Base-by-base conservation (phyloP, 106 monocot genomes). In the Amphibolis antarctica region DNA sequence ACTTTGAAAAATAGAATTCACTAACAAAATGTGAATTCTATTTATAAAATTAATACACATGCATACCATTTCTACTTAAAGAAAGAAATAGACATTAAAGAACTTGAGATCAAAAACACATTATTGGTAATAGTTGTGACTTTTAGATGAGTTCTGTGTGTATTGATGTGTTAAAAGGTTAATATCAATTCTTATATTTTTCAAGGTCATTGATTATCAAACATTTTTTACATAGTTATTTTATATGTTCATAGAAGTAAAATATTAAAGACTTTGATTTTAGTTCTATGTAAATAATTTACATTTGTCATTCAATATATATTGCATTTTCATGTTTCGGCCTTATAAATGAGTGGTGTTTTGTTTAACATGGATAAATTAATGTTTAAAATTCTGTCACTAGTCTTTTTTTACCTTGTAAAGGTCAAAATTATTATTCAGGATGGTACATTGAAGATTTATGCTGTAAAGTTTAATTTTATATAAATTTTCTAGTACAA, bases 401-500 rank as follows among this genome's bases (percentile, higher is more conserved):
- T 17, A 54, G n/a, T n/a, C n/a, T n/a, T n/a, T n/a, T n/a, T n/a
- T n/a, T 30, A 20, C 0, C 23, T 82, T 55, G 23, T 49, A n/a
- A n/a, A 98, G 98, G 78, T 98, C 77, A 87, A 91, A 60, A 79
- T 98, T 80, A 91, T 91, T 50, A 70, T 98, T 60, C 74, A 91
- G 57, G 98, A 98, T 55, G 91, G 91, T 77, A 87, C 98, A 48
- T 85, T 85, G 55, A 87, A 78, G 67, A 79, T 98, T 49, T 98
- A 82, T 71, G 78, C 78, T 69, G 63, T 74, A 46, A 83, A 91
- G 75, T 98, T n/a, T n/a, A n/a, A n/a, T n/a, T n/a, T n/a, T n/a
- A n/a, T n/a, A n/a, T n/a, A n/a, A n/a, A n/a, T n/a, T n/a, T n/a
- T n/a, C n/a, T n/a, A n/a, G n/a, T n/a, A n/a, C n/a, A n/a, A n/a